Base-by-base conservation (phyloP, 345 rosid species). In the Aethionema arabicum region DNA sequence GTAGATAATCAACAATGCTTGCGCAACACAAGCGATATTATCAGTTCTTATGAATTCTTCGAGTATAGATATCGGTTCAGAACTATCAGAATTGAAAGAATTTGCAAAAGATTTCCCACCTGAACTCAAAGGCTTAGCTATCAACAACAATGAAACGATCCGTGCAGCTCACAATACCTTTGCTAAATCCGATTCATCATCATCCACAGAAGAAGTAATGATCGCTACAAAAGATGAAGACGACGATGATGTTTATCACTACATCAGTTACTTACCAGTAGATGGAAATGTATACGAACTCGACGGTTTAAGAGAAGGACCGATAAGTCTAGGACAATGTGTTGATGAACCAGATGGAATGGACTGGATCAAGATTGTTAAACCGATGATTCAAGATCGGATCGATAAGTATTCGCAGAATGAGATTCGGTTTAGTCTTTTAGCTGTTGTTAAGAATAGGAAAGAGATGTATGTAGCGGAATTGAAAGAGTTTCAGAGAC, bases 291-390 rank as follows among this genome's bases (percentile, higher is more conserved):
- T 72, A 13, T 72, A 72, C 33, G 75, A 72, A 51, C 75, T 72
- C 0, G 71, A 72, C 16, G 75, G 75, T 65, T 64, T 72, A 4
- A 72, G 65, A 72, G 75, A 72, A 72, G 75, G 75, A 59, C 76
- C 76, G 5, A 39, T 72, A 10, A 72, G 76, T 48, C 76, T 72
- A 10, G 76, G 76, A 46, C 71, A 59, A 32, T 72, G 76, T 54
- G 66, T 52, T 2, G 52, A 67, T 38, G 71, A 65, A 41, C 57
- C 56, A 52, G 62, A 38, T 27, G 76, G 71, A 38, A 46, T 46
- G 4, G 76, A 72, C 7, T 72, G 76, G 76, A 66, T 72, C 33
- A 65, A 48, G 52, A 53, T 65, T 62, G 76, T 72, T 14, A 57
- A 59, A 39, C 76, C 71, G 44, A 67, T 65, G 29, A 55, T 72